A percentile compares a stretch with the other conserved stretches of the same genome.
Evolutionary conservation across 768 basidiomycete genomes (phyloP).

Genomic region (Lentinula sp.): DNA sequence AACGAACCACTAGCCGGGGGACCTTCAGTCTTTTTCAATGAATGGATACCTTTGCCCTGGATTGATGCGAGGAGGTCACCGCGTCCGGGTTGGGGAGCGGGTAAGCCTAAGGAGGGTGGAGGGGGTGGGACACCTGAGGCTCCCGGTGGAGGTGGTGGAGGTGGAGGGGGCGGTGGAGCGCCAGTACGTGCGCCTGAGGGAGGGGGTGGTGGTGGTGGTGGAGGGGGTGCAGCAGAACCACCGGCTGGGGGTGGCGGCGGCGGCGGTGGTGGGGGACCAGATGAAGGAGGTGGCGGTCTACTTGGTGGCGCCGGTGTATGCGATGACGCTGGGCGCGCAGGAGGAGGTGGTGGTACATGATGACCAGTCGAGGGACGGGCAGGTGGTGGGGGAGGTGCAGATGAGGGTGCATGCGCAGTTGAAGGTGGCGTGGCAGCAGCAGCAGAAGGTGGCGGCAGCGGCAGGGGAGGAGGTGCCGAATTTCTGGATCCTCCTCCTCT

Average conservation of each 20-base stretch:
- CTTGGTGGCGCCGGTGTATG: constrained; percentile 34
- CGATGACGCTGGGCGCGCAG: constrained; percentile 18
- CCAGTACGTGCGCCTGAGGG: constrained; percentile 28
- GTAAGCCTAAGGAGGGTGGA: constrained; percentile 25
- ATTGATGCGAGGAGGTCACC: constrained; percentile 71
- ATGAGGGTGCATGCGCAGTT: constrained; percentile 21
- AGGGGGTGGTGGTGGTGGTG: constrained; percentile 34
- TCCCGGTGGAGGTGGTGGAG: constrained; percentile 36
- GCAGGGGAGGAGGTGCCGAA: constrained; percentile 36
- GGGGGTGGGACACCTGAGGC: constrained; percentile 32
- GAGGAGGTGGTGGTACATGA: constrained; percentile 26
- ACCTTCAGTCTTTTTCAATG: constrained; percentile 56
- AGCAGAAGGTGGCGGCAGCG: constrained; percentile 38
- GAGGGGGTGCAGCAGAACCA: constrained; percentile 18
- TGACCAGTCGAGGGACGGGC: constrained; percentile 37
- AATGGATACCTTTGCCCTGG: constrained; percentile 71
- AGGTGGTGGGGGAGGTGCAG: constrained; percentile 25
- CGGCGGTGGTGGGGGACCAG: constrained; percentile 24
- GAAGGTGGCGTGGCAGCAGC: constrained; percentile 31
- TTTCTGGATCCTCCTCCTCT: constrained; percentile 9
- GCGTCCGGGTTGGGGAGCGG: constrained; percentile 56
- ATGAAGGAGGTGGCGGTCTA: constrained; percentile 22
- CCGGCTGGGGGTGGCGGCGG: constrained; percentile 25
- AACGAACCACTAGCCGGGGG: constrained; percentile 21
- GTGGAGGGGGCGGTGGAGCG: constrained; percentile 34